Conservation (phyloP, 495 filamentous ascomycete genomes). For the Neurospora sp. region DNA sequence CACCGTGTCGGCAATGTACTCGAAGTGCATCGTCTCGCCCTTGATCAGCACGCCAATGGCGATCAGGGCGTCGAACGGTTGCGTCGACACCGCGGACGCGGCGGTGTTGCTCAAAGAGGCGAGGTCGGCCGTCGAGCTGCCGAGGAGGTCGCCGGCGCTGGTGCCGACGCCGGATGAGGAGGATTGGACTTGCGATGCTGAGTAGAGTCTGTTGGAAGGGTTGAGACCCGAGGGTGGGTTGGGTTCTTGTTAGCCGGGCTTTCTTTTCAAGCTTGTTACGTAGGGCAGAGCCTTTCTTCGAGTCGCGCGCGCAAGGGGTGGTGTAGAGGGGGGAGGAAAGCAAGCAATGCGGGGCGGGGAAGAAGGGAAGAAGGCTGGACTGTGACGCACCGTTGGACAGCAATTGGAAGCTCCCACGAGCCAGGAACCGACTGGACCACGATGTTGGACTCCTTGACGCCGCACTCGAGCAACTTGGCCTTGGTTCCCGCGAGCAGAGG, state of each 20-base stretch:
- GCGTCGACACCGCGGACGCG: conserved; percentile 26
- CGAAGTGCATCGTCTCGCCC: conserved; percentile 97
- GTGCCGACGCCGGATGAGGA: conserved; percentile 50
- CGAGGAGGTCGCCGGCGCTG: conserved; percentile 72
- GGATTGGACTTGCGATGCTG: conserved; percentile 78
- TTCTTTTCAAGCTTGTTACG: not conserved
- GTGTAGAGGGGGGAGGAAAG: not conserved
- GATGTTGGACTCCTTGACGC: conserved; percentile 82
- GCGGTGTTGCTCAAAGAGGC: conserved; percentile 19
- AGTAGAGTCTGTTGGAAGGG: conserved; percentile 54
- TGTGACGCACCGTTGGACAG: conserved; percentile 60
- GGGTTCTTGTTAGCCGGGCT: not conserved
- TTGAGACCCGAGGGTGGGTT: not conserved
- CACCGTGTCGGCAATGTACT: conserved; percentile 90
- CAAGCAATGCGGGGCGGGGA: not conserved
- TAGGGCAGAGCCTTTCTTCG: not conserved
- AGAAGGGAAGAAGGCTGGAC: not conserved
- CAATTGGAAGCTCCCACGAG: conserved; percentile 85
- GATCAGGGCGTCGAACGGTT: conserved; percentile 84
- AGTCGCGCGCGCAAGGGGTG: not conserved
- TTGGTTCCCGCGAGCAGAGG: conserved; percentile 61
- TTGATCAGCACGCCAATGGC: conserved; percentile 96
- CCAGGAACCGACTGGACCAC: conserved; percentile 82
- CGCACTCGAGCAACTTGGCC: conserved; percentile 45
- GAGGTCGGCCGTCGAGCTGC: conserved; percentile 55